These are phyloP conservation scores for Olyra latifolia DNA, from an alignment of 176 grass and related monocot genomes.

Conservation along the genomic window DNA sequence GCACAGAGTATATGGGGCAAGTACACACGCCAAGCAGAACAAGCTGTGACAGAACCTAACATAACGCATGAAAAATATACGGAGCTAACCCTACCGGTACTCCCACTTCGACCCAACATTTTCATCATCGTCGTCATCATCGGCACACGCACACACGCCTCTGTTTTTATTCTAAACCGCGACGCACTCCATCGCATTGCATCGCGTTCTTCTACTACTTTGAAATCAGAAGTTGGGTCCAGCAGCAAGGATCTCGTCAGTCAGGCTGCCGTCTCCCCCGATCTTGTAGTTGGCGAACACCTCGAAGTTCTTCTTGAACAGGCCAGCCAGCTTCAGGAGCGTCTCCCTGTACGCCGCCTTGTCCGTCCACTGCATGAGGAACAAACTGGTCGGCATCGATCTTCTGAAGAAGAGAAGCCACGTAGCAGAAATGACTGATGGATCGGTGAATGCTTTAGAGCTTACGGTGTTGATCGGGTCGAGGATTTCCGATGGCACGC, in stretches of 20 bases:
- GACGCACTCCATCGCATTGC: not conserved
- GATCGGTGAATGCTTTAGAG: not conserved
- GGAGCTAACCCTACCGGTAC: constrained; percentile 17
- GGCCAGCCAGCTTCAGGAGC: constrained; percentile 77
- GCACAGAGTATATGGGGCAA: constrained; percentile 14
- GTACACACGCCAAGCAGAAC: not conserved
- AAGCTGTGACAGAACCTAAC: not conserved
- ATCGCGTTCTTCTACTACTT: constrained; percentile 11
- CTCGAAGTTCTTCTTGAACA: constrained; percentile 98
- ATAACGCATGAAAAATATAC: constrained; percentile 20
- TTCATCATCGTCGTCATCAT: constrained; percentile 34
- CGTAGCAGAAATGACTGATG: not conserved
- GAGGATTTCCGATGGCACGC: constrained; percentile 89
- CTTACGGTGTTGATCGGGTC: constrained; percentile 97
- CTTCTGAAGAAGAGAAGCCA: not conserved
- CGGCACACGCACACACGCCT: not conserved
- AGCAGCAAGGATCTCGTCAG: constrained; percentile 91
- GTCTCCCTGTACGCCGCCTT: constrained; percentile 81
- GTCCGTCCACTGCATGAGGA: constrained; percentile 63
- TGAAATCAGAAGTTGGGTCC: constrained; percentile 80
- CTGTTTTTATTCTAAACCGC: constrained; percentile 44
- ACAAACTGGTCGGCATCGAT: not conserved
- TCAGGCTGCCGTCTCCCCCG: constrained; percentile 63
- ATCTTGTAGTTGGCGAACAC: constrained; percentile 92
- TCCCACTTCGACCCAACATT: constrained; percentile 17